A percentile compares a stretch with the other conserved stretches of the same genome.
These are phyloP conservation scores for Solanum medicagineum DNA, from an alignment of 257 asterid species.

Conservation along the genomic window DNA sequence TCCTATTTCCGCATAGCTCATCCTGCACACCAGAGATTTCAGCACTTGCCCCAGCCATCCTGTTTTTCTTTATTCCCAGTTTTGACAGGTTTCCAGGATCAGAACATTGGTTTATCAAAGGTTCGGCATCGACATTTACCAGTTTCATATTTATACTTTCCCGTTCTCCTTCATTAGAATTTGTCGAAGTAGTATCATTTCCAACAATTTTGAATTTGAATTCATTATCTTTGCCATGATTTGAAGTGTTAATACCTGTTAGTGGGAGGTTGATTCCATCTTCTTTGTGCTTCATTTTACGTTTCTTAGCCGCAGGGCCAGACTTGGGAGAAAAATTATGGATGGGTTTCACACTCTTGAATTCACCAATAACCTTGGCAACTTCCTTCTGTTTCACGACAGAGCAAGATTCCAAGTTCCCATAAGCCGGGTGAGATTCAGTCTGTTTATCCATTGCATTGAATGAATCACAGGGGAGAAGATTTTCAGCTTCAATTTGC, in stretches of 20 bases:
- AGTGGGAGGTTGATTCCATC: constrained; percentile 1
- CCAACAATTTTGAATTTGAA: not conserved
- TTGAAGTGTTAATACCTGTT: not conserved
- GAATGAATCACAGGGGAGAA: not conserved
- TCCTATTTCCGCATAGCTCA: constrained; percentile 3
- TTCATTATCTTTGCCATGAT: not conserved
- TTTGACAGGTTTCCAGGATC: not conserved
- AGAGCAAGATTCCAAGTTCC: not conserved
- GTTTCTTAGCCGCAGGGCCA: constrained; percentile 31
- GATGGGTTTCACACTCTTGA: constrained; percentile 8
- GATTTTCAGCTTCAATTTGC: not conserved
- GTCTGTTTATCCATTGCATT: not conserved
- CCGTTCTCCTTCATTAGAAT: constrained; percentile 6
- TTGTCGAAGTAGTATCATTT: not conserved
- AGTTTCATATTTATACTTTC: not conserved
- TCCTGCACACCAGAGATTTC: constrained; percentile 10
- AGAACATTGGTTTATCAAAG: not conserved
- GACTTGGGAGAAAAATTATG: not conserved
- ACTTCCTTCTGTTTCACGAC: constrained; percentile 5
- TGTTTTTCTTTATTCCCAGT: not conserved
- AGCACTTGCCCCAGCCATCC: not conserved
- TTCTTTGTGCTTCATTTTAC: constrained; percentile 12
- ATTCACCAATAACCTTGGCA: constrained; percentile 6
- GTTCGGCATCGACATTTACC: not conserved
- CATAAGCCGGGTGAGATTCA: not conserved